Conservation (phyloP, 148 eudicot species). For the Cornus suecica region DNA sequence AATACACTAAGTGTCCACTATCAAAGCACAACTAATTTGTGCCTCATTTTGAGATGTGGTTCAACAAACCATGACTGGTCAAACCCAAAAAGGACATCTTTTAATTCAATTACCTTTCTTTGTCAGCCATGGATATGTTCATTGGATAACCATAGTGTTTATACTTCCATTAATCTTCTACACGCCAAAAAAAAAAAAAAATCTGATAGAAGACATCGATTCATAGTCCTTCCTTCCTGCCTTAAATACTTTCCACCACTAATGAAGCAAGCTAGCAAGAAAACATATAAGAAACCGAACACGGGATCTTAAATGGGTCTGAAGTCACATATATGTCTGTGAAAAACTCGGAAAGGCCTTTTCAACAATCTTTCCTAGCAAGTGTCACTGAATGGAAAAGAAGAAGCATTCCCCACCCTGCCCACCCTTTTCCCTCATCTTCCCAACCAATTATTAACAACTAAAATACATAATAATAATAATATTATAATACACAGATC, state of each 20-base stretch:
- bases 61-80: no score
- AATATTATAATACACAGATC: conserved; percentile 1
- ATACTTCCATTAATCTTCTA: background rate
- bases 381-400: background rate
- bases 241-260: background rate
- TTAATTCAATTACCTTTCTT: background rate
- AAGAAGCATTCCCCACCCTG: background rate
- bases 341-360: background rate
- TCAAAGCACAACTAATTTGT: background rate
- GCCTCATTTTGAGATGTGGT: background rate
- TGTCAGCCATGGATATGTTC: background rate
- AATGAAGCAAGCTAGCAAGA: background rate
- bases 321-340: background rate
- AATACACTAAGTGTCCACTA: background rate
- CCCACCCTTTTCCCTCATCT: background rate
- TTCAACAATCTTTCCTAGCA: background rate
- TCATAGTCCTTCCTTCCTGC: background rate
- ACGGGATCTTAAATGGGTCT: background rate
- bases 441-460: background rate
- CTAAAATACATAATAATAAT: background rate
- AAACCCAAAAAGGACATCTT: background rate
- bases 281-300: background rate
- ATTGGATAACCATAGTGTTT: background rate
- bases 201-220: background rate
- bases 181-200: background rate